Percentiles rank a stretch among this genome's conserved stretches.
Conservation (phyloP, 2,329 filamentous ascomycete species). For the Zymoseptoria brevis region DNA sequence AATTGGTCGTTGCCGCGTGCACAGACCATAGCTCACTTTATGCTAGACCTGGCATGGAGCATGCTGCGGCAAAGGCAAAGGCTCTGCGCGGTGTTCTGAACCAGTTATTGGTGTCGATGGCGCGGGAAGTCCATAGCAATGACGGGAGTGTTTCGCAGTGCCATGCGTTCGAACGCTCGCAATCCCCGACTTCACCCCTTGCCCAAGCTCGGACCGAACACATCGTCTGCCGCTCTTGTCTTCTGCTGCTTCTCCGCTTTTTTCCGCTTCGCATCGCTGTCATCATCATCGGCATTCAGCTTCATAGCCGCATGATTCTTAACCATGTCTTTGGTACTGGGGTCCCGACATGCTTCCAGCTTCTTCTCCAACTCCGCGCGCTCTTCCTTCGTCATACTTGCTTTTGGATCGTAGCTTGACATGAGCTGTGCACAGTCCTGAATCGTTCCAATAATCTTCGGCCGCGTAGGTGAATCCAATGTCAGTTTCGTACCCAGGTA, state of each 20-base stretch:
- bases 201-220: conserved; percentile 34
- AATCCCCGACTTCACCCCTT: neutral
- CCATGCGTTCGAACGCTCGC: no score
- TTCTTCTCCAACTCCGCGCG: conserved; percentile 50
- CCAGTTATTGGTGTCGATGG: no score
- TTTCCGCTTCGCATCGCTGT: conserved; percentile 36
- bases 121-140: neutral
- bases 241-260: conserved; percentile 38
- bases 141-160: neutral
- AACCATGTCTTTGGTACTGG: conserved; percentile 64
- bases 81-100: no score
- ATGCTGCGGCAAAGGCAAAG: no score
- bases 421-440: conserved; percentile 35
- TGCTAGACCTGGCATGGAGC: no score
- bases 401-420: conserved; percentile 17
- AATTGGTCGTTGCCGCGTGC: no score
- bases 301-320: conserved; percentile 58
- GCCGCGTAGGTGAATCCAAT: conserved; percentile 10
- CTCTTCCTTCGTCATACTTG: conserved; percentile 27
- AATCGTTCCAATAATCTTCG: conserved; percentile 34
- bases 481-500: conserved; percentile 40
- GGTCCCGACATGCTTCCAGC: conserved; percentile 65
- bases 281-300: conserved; percentile 32
- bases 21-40: no score
- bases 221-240: conserved; percentile 32